These are phyloP conservation scores for Papilionanthe hybrid DNA, from an alignment of 116 monocot genomes.

Conservation along the genomic window DNA sequence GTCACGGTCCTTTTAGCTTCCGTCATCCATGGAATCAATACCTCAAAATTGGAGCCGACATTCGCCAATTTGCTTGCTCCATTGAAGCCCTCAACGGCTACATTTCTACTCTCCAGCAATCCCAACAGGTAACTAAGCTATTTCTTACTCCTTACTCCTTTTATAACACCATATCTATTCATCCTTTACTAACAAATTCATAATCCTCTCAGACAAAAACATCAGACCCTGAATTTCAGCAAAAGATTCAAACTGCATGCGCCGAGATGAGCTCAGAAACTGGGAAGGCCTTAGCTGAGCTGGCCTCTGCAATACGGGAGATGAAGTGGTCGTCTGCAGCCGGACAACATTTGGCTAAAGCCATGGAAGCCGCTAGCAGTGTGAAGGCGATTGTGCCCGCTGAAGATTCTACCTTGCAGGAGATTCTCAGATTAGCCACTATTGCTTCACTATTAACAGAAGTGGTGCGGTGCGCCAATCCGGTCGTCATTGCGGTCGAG, in stretches of 20 bases:
- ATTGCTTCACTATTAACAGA: constrained; percentile 12
- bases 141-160: background rate
- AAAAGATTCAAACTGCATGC: constrained; percentile 11
- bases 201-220: constrained; percentile 4
- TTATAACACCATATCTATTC: background rate
- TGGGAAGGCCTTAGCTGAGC: constrained; percentile 17
- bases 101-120: background rate
- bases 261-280: constrained; percentile 14
- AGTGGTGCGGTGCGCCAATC: background rate
- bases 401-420: background rate
- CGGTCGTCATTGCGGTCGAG: constrained; percentile 4
- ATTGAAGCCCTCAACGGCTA: constrained; percentile 11
- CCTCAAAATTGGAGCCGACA: constrained; percentile 15
- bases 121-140: background rate
- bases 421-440: constrained; percentile 12
- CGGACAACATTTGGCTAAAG: constrained; percentile 10
- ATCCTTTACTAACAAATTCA: background rate
- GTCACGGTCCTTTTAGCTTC: constrained; percentile 11
- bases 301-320: constrained; percentile 11
- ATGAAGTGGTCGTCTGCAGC: constrained; percentile 14
- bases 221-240: background rate
- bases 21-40: constrained; percentile 20
- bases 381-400: background rate
- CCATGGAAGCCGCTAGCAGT: background rate
- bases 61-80: constrained; percentile 2